Percentiles rank a stretch among this genome's conserved stretches.
These are phyloP conservation scores for Vachellia collinsii DNA, from an alignment of 306 rosid species.

Conservation along the genomic window DNA sequence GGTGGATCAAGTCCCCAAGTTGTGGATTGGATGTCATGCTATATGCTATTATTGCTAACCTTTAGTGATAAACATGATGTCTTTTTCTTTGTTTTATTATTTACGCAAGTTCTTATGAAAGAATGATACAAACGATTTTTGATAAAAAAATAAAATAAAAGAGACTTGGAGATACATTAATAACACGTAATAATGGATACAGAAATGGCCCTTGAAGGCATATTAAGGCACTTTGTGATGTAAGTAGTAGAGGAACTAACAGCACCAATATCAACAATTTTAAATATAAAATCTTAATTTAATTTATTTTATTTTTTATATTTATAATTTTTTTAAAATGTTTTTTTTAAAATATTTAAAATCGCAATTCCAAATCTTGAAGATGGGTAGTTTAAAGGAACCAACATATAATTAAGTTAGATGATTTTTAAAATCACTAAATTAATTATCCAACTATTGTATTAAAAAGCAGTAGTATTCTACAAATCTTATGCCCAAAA, in stretches of 20 bases:
- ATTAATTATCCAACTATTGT: no score
- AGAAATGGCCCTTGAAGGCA: neutral
- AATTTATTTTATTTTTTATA: no score
- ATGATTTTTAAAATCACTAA: no score
- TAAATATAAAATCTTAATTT: no score
- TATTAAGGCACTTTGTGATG: neutral
- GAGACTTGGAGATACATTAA: neutral
- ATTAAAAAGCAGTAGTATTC: no score
- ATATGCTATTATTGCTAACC: neutral
- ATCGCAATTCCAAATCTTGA: no score
- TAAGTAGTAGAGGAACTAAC: neutral
- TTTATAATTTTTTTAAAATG: no score
- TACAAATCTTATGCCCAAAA: neutral
- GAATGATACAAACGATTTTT: neutral
- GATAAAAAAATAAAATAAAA: neutral
- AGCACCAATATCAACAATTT: no score
- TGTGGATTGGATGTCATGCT: neutral
- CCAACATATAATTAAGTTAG: no score
- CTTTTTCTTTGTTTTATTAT: neutral
- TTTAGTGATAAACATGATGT: neutral
- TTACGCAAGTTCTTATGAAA: neutral
- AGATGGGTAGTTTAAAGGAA: no score
- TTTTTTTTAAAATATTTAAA: no score
- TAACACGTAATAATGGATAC: neutral
- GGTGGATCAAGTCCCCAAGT: neutral